Evolutionary conservation across 2,329 filamentous ascomycete species (phyloP).

Genomic region (Orbilia brochopaga): DNA sequence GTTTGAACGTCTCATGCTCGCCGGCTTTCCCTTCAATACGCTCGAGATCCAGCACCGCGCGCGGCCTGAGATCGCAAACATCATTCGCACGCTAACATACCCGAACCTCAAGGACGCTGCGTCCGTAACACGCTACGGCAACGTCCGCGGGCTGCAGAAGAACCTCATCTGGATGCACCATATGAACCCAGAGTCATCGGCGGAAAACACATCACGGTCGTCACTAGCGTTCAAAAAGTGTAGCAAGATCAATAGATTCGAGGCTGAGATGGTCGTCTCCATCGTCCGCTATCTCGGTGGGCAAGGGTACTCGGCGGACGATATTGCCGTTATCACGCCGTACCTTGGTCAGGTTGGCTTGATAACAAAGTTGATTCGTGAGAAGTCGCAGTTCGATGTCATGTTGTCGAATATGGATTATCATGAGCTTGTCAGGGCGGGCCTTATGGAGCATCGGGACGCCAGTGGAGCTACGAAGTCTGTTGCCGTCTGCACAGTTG

Average conservation of each 20-base stretch:
- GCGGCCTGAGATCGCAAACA: constrained; percentile 69
- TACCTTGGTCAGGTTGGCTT: constrained; percentile 73
- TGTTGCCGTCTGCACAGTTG: constrained; percentile 72
- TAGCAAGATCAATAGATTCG: constrained; percentile 68
- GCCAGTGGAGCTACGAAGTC: constrained; percentile 62
- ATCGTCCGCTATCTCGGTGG: constrained; percentile 71
- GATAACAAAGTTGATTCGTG: constrained; percentile 64
- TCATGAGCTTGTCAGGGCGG: constrained; percentile 68
- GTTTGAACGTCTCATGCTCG: constrained; percentile 68
- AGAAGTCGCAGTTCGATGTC: constrained; percentile 66
- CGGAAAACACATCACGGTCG: constrained; percentile 57
- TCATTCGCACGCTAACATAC: constrained; percentile 68
- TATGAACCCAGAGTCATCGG: constrained; percentile 62
- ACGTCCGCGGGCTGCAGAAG: constrained; percentile 65
- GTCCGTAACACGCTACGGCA: constrained; percentile 61
- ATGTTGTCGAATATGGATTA: constrained; percentile 73
- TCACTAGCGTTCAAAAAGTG: constrained; percentile 64
- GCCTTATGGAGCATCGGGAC: constrained; percentile 65
- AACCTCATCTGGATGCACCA: constrained; percentile 74
- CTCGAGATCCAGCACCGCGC: constrained; percentile 72
- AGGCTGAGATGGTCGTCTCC: constrained; percentile 71
- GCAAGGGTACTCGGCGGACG: constrained; percentile 71
- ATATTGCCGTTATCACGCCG: constrained; percentile 73
- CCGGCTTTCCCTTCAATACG: constrained; percentile 64
- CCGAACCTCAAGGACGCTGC: constrained; percentile 66